phyloP scores from a whole-genome alignment of 2,329 filamentous ascomycete genomes.

The Colletotrichum godetiae region DNA sequence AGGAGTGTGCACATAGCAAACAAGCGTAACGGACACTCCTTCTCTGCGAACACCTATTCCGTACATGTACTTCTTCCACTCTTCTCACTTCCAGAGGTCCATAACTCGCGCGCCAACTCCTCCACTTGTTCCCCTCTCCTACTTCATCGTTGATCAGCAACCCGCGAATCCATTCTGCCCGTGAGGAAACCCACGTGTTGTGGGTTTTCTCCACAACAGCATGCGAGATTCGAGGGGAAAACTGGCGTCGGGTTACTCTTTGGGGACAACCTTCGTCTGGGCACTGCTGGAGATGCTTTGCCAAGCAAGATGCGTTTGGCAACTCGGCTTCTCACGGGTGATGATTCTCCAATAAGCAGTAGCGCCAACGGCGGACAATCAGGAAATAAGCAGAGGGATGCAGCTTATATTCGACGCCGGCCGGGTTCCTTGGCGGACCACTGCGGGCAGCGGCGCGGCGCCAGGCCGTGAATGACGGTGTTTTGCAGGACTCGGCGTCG shows the following conservation, averaged over 20 bases:
- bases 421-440: slow-evolving; percentile 1
- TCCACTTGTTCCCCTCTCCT: not conserved
- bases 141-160: not conserved
- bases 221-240: no score
- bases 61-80: not conserved
- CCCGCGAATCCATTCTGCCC: not conserved
- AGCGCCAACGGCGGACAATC: not conserved
- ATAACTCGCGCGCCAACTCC: not conserved
- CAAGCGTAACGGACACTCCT: not conserved
- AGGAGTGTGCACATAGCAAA: not conserved
- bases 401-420: not conserved
- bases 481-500: slow-evolving; percentile 17
- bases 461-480: slow-evolving; percentile 17
- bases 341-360: not conserved
- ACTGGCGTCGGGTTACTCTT: not conserved
- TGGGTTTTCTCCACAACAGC: not conserved
- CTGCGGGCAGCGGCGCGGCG: slow-evolving; percentile 13
- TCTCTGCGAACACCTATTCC: not conserved
- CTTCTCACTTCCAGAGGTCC: not conserved
- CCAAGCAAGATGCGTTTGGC: not conserved
- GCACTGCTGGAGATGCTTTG: not conserved
- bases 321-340: not conserved
- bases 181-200: not conserved
- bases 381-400: not conserved
- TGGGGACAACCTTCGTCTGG: not conserved